These are phyloP conservation scores for Erodium maritimum DNA, from an alignment of 345 rosid species.

Conservation along the genomic window DNA sequence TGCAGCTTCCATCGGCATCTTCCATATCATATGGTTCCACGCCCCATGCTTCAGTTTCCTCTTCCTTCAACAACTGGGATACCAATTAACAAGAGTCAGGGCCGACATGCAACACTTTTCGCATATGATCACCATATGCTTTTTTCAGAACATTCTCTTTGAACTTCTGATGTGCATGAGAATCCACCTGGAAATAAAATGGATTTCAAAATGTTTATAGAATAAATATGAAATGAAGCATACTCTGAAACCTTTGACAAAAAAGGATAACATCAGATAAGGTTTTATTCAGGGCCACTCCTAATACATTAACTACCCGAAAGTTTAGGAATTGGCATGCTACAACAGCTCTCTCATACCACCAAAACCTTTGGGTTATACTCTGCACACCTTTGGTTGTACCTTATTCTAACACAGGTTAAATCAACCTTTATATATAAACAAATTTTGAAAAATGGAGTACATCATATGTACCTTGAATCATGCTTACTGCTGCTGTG, in stretches of 20 bases:
- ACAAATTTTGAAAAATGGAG: conserved; percentile 5
- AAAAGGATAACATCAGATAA: not conserved
- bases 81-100: conserved; percentile 91
- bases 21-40: conserved; percentile 95
- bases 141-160: conserved; percentile 59
- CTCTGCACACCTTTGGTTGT: not conserved
- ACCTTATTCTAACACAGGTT: not conserved
- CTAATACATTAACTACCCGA: not conserved
- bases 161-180: conserved; percentile 77
- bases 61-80: conserved; percentile 68
- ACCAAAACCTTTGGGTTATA: not conserved
- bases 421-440: not conserved
- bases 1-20: conserved; percentile 81
- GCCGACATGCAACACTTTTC: conserved; percentile 82
- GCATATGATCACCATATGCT: conserved; percentile 90
- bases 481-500: conserved; percentile 31
- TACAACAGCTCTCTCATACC: too few relatives aligned
- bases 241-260: too few relatives aligned
- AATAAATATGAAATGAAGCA: too few relatives aligned
- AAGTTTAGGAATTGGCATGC: too few relatives aligned
- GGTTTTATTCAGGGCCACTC: not conserved
- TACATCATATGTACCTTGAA: conserved; percentile 34
- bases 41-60: conserved; percentile 95
- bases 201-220: not conserved
- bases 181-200: conserved; percentile 38